Base-by-base conservation (phyloP, 441 rosid genomes). In the Daphne laureola region DNA sequence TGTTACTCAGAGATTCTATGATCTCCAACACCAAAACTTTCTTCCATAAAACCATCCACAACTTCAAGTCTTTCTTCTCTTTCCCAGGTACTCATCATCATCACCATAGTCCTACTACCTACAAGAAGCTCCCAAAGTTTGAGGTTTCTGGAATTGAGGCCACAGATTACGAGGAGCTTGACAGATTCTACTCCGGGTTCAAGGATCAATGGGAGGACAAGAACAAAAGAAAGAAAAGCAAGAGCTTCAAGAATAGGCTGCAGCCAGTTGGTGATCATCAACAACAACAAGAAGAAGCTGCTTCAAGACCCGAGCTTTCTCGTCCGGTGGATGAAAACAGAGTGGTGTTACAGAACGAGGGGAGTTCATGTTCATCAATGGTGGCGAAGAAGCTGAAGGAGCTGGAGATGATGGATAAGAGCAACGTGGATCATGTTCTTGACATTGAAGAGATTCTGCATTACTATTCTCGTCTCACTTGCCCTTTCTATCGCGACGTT, bases 401-500 rank as follows among this genome's bases (percentile, higher is more conserved):
- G 62, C 62, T 91, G 48, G 89, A 82, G 77, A 78, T 53, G 81
- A 71, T 84, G 71, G 89, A 75, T 65, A 17, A 66, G 57, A 71
- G 71, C 46, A 73, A 88, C 55, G 75, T 84, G 38, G 86, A 82
- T 56, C 90, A 84, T 58, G 73, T 76, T 35, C 65, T 79, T 13
- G 96, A 88, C 73, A 60, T 91, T 4, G 83, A 84, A 69, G 91
- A 91, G 72, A 70, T 86, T 55, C 70, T 80, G 2, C 79, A 84
- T 61, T 88, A 84, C 67, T 88, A 91, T 71, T 86, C 98, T 36
- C 80, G 91, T 18, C 81, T 91, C 14, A 81, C 79, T 8, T 83
- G 82, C 18, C 78, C 87, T 41, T 77, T 79, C 41, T 88, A 84
- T 74, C 41, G 75, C 17, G 93, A 82, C 44, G 81, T 91, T 44